phyloP scores from a whole-genome alignment of 768 basidiomycete genomes.

The Clitopilus passeckerianus region DNA sequence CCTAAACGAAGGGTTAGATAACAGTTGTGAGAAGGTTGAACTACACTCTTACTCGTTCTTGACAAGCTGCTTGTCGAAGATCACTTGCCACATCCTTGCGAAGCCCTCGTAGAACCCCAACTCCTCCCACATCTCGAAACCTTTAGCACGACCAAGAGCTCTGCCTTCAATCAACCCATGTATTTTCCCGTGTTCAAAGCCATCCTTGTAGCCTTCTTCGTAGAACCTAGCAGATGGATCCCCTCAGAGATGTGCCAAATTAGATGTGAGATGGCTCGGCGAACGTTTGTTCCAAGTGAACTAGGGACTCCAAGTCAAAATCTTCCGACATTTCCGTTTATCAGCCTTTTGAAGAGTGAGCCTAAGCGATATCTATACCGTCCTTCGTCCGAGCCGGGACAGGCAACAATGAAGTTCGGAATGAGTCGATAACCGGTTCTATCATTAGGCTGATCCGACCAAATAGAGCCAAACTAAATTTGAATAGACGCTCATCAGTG shows the following conservation, averaged over 20 bases:
- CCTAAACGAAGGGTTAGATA: constrained; percentile 22
- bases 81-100: constrained; percentile 62
- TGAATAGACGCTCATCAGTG: neutral
- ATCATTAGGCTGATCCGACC: neutral
- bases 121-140: constrained; percentile 97
- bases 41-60: constrained; percentile 39
- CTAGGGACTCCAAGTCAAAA: constrained; percentile 57
- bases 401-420: neutral
- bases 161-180: constrained; percentile 92
- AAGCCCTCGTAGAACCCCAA: constrained; percentile 91
- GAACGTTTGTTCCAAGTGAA: constrained; percentile 61
- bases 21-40: neutral
- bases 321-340: constrained; percentile 22
- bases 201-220: constrained; percentile 69
- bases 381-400: neutral
- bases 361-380: neutral
- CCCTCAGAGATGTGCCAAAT: constrained; percentile 6
- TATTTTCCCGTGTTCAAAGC: constrained; percentile 79
- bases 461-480: neutral
- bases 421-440: neutral
- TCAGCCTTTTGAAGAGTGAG: neutral
- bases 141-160: constrained; percentile 83
- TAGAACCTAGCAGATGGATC: constrained; percentile 57
- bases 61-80: constrained; percentile 38
- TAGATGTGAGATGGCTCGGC: constrained; percentile 11